A percentile compares a stretch with the other conserved stretches of the same genome.
phyloP scores from a whole-genome alignment of 768 basidiomycete genomes.

The Galerina marginata region DNA sequence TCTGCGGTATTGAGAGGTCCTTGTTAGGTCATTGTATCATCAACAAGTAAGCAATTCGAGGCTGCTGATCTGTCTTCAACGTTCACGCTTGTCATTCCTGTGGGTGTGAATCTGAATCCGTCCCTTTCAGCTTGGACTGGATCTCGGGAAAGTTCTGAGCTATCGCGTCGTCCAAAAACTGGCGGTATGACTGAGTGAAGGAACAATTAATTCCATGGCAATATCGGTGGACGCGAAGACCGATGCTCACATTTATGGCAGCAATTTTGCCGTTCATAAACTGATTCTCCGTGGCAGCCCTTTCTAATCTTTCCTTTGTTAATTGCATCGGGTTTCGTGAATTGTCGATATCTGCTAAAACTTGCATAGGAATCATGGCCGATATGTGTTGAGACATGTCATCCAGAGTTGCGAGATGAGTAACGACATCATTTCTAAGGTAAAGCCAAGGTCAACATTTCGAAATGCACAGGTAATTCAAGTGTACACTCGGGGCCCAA shows the following conservation, averaged over 20 bases:
- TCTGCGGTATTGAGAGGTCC: neutral
- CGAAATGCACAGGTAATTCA: neutral
- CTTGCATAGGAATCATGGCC: conserved; percentile 77
- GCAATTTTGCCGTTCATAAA: conserved; percentile 90
- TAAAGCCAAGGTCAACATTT: conserved; percentile 12
- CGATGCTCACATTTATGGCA: conserved; percentile 66
- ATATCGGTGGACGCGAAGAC: neutral
- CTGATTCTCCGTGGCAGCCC: conserved; percentile 87
- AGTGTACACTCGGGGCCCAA: conserved; percentile 75
- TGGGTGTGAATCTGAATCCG: conserved; percentile 1
- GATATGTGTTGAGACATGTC: conserved; percentile 65
- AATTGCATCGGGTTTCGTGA: conserved; percentile 82
- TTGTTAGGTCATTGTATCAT: too few relatives aligned
- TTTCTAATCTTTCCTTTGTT: conserved; percentile 79
- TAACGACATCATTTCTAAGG: conserved; percentile 74
- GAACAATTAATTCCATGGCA: conserved; percentile 10
- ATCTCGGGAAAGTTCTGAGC: conserved; percentile 76
- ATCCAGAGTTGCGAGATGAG: conserved; percentile 69
- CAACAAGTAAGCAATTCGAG: too few relatives aligned
- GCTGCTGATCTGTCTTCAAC: neutral
- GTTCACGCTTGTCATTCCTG: conserved; percentile 4
- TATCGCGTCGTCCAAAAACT: conserved; percentile 70
- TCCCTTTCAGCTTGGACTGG: conserved; percentile 35
- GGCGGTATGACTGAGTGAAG: conserved; percentile 67
- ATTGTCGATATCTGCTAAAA: conserved; percentile 80